Evolutionary conservation across 1,284 basidiomycete genomes (phyloP), one percentile per base, ranked within the genome.

Genomic region (Inonotus obliquus): DNA sequence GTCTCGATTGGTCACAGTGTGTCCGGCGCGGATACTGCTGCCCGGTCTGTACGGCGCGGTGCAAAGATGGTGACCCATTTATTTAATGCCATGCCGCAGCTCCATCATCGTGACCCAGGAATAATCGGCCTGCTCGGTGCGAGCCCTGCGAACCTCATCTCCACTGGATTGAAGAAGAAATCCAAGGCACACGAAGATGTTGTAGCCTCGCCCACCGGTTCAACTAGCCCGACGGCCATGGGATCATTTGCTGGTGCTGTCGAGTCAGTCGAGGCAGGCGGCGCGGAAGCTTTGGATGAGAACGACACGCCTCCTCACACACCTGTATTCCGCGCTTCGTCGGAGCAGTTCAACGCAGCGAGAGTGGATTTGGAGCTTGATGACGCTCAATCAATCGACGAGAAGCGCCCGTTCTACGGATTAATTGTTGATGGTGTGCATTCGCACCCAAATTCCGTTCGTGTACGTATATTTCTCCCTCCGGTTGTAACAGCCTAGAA

Each of bases 341-440:
- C 48, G n/a, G 51, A 19, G n/a, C 41, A 53, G 14, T 19, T 38
- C 2, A 29, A 10, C 23, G 48, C 38, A 13, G 13, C 23, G 27
- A 19, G 25, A 10, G 21, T 72, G 19, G 67, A 68, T 49, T 67
- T 73, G 37, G 68, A 70, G 65, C 71, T 74, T 60, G 79, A 78
- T 19, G 61, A 52, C 23, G 44, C 13, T 44, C 41, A 54, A 21
- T 10, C 21, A 25, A 51, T 54, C 13, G 45, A 74, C n/a, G 86
- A 87, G 65, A 81, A 83, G 68, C 77, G 91, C 63, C 92, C 93
- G 19, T 94, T 85, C 75, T 96, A 91, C 70, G 92, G 91, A 59
- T 76, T 96, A 63, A 96, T 96, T 64, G 92, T 93, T 11, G 94
- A 96, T 71, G 94, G 94, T 0, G 86, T 94, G 61, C 94, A 96